These are phyloP conservation scores for Sclerotinia nivalis DNA, from an alignment of 2,329 filamentous ascomycete species.

Conservation along the genomic window DNA sequence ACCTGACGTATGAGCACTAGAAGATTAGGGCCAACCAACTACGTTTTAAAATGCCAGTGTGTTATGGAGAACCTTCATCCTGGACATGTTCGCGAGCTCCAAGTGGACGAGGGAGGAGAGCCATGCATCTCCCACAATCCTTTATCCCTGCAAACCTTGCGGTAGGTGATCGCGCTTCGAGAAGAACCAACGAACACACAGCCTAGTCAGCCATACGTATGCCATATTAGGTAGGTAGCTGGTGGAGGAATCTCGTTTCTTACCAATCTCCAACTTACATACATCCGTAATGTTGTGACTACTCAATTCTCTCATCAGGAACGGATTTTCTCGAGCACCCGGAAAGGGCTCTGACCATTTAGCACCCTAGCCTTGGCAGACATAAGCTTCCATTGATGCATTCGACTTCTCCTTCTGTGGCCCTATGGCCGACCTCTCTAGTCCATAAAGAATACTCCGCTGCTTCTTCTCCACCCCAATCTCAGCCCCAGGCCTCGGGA, in stretches of 20 bases:
- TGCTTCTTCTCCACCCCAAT: conserved; percentile 21
- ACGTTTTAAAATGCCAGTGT: conserved; percentile 12
- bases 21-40: neutral
- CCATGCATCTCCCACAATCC: conserved; percentile 17
- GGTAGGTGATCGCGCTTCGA: conserved; percentile 16
- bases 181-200: conserved; percentile 16
- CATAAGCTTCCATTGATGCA: conserved; percentile 22
- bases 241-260: neutral
- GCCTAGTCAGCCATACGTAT: conserved; percentile 9
- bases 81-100: conserved; percentile 13
- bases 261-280: conserved; percentile 8
- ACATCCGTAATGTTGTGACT: conserved; percentile 8
- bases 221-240: conserved; percentile 1
- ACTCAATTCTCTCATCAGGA: conserved; percentile 11
- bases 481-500: conserved; percentile 31
- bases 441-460: conserved; percentile 16
- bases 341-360: conserved; percentile 3
- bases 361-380: conserved; percentile 16
- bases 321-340: neutral
- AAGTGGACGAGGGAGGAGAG: conserved; percentile 14
- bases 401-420: conserved; percentile 22
- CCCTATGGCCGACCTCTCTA: conserved; percentile 16
- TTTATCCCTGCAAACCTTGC: conserved; percentile 23
- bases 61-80: conserved; percentile 19
- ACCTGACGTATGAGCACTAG: conserved; percentile 17